Evolutionary conservation across 2,329 filamentous ascomycete genomes (phyloP).

Genomic region (Myriosclerotinia scirpicola): DNA sequence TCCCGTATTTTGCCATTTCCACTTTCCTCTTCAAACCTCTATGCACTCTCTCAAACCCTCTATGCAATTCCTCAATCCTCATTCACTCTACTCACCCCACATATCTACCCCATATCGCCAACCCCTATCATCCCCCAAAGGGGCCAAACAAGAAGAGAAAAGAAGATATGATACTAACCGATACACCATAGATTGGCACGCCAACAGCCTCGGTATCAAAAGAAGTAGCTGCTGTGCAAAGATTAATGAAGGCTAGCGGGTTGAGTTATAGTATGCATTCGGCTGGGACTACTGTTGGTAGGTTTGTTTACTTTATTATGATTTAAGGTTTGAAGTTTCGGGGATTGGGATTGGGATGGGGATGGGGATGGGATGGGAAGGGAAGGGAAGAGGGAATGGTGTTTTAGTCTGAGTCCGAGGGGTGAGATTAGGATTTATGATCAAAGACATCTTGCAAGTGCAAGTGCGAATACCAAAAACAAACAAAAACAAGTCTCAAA

Average conservation of each 20-base stretch:
- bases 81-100: neutral
- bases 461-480: too few species aligned
- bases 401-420: too few species aligned
- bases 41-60: neutral
- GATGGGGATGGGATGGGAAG: too few species aligned
- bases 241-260: constrained; percentile 76
- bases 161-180: neutral
- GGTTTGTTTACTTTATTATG: constrained; percentile 35
- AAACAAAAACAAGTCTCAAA: too few species aligned
- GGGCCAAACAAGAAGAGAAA: neutral
- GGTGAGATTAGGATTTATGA: too few species aligned
- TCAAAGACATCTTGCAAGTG: too few species aligned
- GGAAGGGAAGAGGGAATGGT: too few species aligned
- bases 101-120: too few species aligned
- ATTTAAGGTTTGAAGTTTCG: neutral
- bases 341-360: too few species aligned
- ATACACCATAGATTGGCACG: constrained; percentile 69
- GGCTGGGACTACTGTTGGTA: constrained; percentile 89
- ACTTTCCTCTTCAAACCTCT: neutral
- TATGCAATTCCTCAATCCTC: neutral
- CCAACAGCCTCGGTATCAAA: constrained; percentile 71
- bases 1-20: constrained; percentile 52
- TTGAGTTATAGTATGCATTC: constrained; percentile 88
- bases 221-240: constrained; percentile 87
- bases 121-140: neutral